Evolutionary conservation across 2,329 filamentous ascomycete genomes (phyloP), one percentile per base, ranked within the genome.

Genomic region (Fusarium bulbicola): DNA sequence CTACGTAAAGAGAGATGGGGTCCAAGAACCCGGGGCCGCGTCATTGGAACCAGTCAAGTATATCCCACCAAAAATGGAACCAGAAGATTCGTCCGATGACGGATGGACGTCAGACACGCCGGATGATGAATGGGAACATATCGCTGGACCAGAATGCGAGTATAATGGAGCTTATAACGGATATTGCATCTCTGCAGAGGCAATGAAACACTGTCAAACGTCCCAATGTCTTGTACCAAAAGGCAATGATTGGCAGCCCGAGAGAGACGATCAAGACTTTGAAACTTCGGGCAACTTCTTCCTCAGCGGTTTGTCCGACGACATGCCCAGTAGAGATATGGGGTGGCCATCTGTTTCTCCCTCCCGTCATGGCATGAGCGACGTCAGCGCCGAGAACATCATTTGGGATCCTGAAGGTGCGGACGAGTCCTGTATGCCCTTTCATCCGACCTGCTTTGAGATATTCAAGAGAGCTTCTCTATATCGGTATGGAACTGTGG

Each of bases 361-460:
- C 6, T 6, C 13, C 1, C 75, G 77, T 1, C 76, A 79, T 45
- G 36, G 20, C 1, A 32, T 32, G 7, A 20, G 18, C 0, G 6
- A 16, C 0, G 57, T 59, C 1, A 9, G 34, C 8, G 61, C 66
- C 14, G 62, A 70, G 3, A 72, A 74, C 36, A 32, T 30, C 11
- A 42, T 75, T 0, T 60, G 49, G 34, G 18, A 49, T 8, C 2
- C 8, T 7, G 62, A 68, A 3, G 47, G 49, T 1, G 37, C 43
- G 3, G 36, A 63, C 2, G 57, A 67, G 1, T 63, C 59, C 5
- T 58, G 59, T 1, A 72, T 80, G 53, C 77, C 79, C 3, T 80
- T 80, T 20, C 79, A 80, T 13, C 75, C 79, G 1, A 67, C 77
- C 1, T 80, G 79, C 47, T 59, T 80, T 3, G 79, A 80, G 53